Percentiles rank a stretch among this genome's conserved stretches.
These are phyloP conservation scores for Linum lewisii DNA, from an alignment of 345 rosid species.

Conservation along the genomic window DNA sequence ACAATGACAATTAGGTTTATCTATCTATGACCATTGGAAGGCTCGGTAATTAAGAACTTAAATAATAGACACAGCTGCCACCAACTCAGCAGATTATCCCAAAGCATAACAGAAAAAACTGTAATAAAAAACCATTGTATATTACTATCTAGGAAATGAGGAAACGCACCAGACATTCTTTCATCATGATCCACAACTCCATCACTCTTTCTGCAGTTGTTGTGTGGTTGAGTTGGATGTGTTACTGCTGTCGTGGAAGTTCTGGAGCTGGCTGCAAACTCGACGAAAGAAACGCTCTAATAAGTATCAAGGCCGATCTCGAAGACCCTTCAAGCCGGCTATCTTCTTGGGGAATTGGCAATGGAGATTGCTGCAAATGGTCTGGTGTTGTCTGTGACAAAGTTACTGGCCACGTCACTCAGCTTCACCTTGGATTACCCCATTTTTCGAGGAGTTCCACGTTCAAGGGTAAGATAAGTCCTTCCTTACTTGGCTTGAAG, in stretches of 20 bases:
- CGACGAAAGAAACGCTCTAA: neutral
- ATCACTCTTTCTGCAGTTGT: neutral
- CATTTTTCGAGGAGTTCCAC: neutral
- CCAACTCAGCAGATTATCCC: too few relatives aligned
- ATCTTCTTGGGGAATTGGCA: neutral
- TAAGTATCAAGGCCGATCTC: neutral
- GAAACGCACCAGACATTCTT: too few relatives aligned
- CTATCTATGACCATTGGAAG: too few relatives aligned
- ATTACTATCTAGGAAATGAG: too few relatives aligned
- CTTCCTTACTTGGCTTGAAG: conserved; percentile 8
- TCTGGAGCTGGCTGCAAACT: neutral
- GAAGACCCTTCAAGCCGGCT: neutral
- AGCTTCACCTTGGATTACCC: neutral
- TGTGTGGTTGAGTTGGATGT: neutral
- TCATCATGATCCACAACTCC: neutral
- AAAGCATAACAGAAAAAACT: too few relatives aligned
- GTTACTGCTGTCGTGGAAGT: neutral
- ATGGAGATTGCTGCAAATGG: neutral
- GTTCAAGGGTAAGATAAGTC: conserved; percentile 5
- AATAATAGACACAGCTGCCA: too few relatives aligned
- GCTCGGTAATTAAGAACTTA: too few relatives aligned
- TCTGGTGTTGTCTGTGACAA: neutral
- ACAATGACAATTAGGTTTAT: too few relatives aligned
- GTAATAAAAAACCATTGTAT: too few relatives aligned
- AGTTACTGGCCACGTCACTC: neutral